Evolutionary conservation across 345 rosid genomes (phyloP).

Genomic region (Citrus medica): DNA sequence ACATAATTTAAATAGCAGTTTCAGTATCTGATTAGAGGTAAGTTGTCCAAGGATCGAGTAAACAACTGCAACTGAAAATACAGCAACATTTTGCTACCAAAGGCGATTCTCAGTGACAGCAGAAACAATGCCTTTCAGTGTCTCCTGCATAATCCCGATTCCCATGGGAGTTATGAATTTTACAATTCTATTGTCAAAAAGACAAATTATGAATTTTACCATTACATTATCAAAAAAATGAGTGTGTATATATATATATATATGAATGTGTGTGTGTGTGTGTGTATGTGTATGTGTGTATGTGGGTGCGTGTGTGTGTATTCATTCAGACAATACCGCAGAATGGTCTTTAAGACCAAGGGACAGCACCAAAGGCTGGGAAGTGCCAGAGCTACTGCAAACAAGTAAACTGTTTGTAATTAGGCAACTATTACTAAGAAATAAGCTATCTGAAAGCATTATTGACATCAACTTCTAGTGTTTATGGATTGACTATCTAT

Average conservation of each 20-base stretch:
- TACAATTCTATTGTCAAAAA: background rate
- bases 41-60: background rate
- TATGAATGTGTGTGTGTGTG: no score
- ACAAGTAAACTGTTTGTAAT: conserved; percentile 2
- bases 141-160: conserved; percentile 59
- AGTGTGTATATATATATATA: background rate
- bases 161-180: background rate
- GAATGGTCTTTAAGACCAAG: conserved; percentile 95
- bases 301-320: no score
- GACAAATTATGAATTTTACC: background rate
- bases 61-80: background rate
- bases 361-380: conserved; percentile 70
- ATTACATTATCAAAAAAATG: background rate
- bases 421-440: background rate
- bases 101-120: conserved; percentile 64
- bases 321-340: conserved; percentile 32
- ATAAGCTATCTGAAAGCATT: background rate
- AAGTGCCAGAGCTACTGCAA: conserved; percentile 48
- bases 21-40: background rate
- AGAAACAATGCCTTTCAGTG: conserved; percentile 66
- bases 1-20: no score
- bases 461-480: background rate
- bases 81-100: conserved; percentile 38
- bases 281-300: no score
- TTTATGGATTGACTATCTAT: background rate